phyloP scores from a whole-genome alignment of 805 yeast species.

The Sugiyamaella boreocaroliniensis region DNA sequence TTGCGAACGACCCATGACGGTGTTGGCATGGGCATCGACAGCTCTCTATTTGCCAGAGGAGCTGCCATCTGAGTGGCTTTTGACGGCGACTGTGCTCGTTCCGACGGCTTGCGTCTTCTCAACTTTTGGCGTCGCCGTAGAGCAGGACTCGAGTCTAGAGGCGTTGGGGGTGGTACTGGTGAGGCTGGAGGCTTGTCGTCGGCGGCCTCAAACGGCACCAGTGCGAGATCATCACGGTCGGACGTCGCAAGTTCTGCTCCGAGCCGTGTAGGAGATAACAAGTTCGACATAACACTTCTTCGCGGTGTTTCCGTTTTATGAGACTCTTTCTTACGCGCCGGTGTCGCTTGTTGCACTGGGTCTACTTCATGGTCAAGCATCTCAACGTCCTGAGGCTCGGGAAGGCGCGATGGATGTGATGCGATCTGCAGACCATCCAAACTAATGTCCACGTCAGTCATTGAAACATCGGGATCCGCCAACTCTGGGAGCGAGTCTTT shows the following conservation, averaged over 20 bases:
- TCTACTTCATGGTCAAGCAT: neutral
- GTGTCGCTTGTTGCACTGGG: too few species aligned
- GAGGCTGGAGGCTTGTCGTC: too few species aligned
- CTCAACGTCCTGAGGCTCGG: neutral
- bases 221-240: neutral
- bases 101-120: neutral
- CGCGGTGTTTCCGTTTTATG: neutral
- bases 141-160: too few species aligned
- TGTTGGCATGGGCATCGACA: slow-evolving; percentile 25
- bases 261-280: slow-evolving; percentile 11
- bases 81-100: neutral
- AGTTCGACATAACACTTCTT: neutral
- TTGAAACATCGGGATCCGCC: slow-evolving; percentile 3
- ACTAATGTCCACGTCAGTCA: slow-evolving; percentile 2
- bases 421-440: neutral
- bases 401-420: neutral
- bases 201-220: neutral
- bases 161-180: too few species aligned
- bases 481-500: neutral
- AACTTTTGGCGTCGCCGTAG: neutral
- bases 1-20: slow-evolving; percentile 19
- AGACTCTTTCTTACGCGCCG: neutral
- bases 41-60: neutral
- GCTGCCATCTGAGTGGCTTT: too few species aligned
- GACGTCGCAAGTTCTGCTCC: slow-evolving; percentile 11